A percentile compares a stretch with the other conserved stretches of the same genome.
Conservation (phyloP, 1,139 yeast genomes). For the Blastobotrys niveus region DNA sequence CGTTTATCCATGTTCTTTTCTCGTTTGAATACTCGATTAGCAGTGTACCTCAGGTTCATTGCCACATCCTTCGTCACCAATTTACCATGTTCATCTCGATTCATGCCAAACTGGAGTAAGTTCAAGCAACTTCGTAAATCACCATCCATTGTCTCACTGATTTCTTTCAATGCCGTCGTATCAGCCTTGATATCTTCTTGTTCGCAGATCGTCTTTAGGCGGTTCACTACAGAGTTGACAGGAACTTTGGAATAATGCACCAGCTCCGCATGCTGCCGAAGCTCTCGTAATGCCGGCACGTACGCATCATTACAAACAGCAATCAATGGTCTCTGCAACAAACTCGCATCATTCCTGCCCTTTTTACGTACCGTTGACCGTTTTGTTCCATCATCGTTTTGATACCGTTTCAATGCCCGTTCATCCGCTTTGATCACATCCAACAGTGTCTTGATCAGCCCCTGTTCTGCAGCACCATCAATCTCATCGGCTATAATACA, state of each 20-base stretch:
- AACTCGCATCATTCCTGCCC: slow-evolving; percentile 33
- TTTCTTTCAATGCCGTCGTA: slow-evolving; percentile 43
- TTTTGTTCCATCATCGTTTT: slow-evolving; percentile 14
- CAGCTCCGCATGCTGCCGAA: slow-evolving; percentile 68
- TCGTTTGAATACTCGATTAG: slow-evolving; percentile 26
- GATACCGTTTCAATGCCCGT: slow-evolving; percentile 35
- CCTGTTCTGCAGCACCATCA: slow-evolving; percentile 82
- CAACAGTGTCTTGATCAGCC: slow-evolving; percentile 63
- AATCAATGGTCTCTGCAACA: slow-evolving; percentile 76
- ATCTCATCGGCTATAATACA: slow-evolving; percentile 85
- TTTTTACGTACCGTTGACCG: slow-evolving; percentile 24
- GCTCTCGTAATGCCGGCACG: slow-evolving; percentile 62
- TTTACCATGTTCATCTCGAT: slow-evolving; percentile 11
- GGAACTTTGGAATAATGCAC: slow-evolving; percentile 60
- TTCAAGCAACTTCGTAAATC: slow-evolving; percentile 86
- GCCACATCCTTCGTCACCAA: slow-evolving; percentile 23
- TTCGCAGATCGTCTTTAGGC: slow-evolving; percentile 48
- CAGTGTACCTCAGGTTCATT: slow-evolving; percentile 24
- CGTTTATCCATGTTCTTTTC: slow-evolving; percentile 49
- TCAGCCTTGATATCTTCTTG: slow-evolving; percentile 40
- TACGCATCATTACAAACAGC: slow-evolving; percentile 89
- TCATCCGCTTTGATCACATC: slow-evolving; percentile 60
- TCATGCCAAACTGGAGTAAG: slow-evolving; percentile 63
- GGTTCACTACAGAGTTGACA: slow-evolving; percentile 43
- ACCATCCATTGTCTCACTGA: slow-evolving; percentile 69